Evolutionary conservation across 176 grass and related monocot species (phyloP).

Genomic region (Saccharum officinarum): DNA sequence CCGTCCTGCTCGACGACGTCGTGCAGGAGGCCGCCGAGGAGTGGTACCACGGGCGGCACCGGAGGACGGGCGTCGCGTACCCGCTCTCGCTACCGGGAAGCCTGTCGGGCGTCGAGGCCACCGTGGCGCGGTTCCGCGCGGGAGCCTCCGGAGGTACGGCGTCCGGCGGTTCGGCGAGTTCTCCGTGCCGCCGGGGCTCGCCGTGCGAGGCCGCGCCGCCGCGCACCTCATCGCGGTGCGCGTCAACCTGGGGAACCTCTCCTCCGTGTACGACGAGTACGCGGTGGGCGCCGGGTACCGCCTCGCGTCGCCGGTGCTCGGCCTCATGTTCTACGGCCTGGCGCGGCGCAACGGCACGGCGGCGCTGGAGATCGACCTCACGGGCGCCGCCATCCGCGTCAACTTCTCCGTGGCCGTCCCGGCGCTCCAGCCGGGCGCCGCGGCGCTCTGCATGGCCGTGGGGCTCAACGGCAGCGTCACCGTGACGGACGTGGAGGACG

Average conservation of each 20-base stretch:
- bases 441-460: conserved; percentile 68
- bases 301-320: conserved; percentile 76
- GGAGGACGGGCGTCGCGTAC: conserved; percentile 68
- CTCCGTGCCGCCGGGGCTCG: conserved; percentile 57
- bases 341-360: conserved; percentile 32
- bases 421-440: conserved; percentile 28
- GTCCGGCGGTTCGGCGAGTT: conserved; percentile 55
- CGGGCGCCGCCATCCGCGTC: conserved; percentile 60
- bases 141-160: conserved; percentile 66
- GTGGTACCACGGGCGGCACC: conserved; percentile 57
- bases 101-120: conserved; percentile 49
- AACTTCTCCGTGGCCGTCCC: conserved; percentile 64
- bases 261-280: conserved; percentile 56
- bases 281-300: conserved; percentile 47
- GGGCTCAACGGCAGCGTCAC: conserved; percentile 40
- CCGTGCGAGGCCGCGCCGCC: conserved; percentile 35
- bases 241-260: conserved; percentile 78
- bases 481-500: conserved; percentile 52
- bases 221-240: conserved; percentile 64
- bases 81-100: conserved; percentile 53
- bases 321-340: conserved; percentile 73
- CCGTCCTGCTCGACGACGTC: conserved; percentile 65
- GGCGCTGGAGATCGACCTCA: conserved; percentile 45
- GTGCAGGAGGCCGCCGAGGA: conserved; percentile 60
- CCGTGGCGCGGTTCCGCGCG: conserved; percentile 58